Evolutionary conservation across 169 alveolate species (phyloP).

Genomic region (Miamiensis avidus): DNA sequence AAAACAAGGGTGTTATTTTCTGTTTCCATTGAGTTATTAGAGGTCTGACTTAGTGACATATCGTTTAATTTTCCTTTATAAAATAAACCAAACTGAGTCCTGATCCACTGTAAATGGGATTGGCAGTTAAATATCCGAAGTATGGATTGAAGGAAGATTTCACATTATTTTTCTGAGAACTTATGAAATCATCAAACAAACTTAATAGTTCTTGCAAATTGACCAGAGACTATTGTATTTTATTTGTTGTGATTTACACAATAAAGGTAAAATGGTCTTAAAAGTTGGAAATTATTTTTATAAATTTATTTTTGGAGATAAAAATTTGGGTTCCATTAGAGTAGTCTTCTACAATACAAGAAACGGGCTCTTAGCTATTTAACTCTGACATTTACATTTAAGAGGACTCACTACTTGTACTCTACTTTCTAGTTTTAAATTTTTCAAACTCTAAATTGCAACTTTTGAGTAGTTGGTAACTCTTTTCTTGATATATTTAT

Average conservation of each 20-base stretch:
- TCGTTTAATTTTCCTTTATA: neutral
- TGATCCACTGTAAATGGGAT: neutral
- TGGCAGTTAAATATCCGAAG: neutral
- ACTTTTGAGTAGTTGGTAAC: neutral
- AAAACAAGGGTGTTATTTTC: neutral
- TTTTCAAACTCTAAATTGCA: too few relatives aligned
- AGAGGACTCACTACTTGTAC: neutral
- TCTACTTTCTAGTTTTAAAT: neutral
- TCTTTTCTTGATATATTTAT: neutral
- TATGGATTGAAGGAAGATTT: neutral
- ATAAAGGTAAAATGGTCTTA: neutral
- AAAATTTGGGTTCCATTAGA: neutral
- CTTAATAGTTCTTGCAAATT: too few relatives aligned
- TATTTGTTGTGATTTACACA: too few relatives aligned
- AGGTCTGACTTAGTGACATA: neutral
- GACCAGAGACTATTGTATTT: neutral
- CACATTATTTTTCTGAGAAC: too few relatives aligned
- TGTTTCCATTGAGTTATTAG: neutral
- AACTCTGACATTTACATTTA: too few relatives aligned
- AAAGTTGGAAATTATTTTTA: too few relatives aligned
- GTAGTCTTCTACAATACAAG: neutral
- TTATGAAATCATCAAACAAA: neutral
- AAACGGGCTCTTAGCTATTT: neutral
- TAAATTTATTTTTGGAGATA: neutral
- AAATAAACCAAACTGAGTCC: neutral